Evolutionary conservation across 2,329 filamentous ascomycete genomes (phyloP), one percentile per base, ranked within the genome.

Genomic region (Tolypocladium paradoxum): DNA sequence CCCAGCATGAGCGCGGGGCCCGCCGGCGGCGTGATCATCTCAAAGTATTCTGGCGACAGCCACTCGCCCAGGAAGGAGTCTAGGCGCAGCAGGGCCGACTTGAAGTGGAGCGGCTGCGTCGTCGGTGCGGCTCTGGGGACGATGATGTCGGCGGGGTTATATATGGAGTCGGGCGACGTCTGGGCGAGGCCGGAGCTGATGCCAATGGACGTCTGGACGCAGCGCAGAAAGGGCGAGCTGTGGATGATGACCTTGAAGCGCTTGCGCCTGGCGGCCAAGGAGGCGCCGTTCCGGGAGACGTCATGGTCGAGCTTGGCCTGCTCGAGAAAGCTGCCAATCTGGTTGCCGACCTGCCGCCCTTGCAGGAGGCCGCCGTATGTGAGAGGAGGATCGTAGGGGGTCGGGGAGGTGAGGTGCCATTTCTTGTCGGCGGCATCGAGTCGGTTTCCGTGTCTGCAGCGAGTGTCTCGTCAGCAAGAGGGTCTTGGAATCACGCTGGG

Each of bases 41-140:
- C 90, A 63, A 92, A 99, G 68, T 99, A 99, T 64, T 91, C 86
- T 1, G 90, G 89, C 2, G 87, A 88, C 33, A 97, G 77, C 93
- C 93, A 99, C 75, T 99, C 93, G 49, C 93, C 92, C 0, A 99
- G 77, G 64, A 95, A 96, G 0, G 91, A 87, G 69, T 99, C 93
- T 6, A 99, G 78, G 1, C 93, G 86, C 48, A 99, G 71, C 11
- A 84, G 76, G 3, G 81, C 73, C 57, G 82, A 86, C 54, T 76
- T 74, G 55, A 80, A 65, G 51, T 65, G 65, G 46, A 60, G 59
- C 4, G 63, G 59, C 6, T 58, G 57, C 34, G 53, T 53, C 20
- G 58, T 58, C 16, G 66, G 60, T 14, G 62, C 58, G 22, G 64
- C 63, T 4, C 65, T 64, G 34, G 67, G 64, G 35, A 69, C 61